These are phyloP conservation scores for Vigna reflexopilosa DNA, from an alignment of 306 rosid species.

Conservation along the genomic window DNA sequence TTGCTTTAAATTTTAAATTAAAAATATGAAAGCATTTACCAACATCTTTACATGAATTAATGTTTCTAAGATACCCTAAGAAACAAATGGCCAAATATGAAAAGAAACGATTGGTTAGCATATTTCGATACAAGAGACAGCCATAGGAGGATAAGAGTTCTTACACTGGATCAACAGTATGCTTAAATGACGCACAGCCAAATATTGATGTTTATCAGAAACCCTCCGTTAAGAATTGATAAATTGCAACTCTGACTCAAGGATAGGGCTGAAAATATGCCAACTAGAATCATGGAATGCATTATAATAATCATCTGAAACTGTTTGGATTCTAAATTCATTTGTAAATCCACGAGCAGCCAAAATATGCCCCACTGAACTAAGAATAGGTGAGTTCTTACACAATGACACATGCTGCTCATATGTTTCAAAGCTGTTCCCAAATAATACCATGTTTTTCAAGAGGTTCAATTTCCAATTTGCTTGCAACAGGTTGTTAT, in stretches of 20 bases:
- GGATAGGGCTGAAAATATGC: constrained; percentile 72
- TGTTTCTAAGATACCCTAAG: too few relatives aligned
- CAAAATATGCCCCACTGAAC: constrained; percentile 55
- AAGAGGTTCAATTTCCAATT: constrained; percentile 72
- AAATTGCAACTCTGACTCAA: constrained; percentile 49
- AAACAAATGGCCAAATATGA: background rate
- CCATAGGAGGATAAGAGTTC: background rate
- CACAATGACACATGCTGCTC: constrained; percentile 60
- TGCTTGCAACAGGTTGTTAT: constrained; percentile 75
- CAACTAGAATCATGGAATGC: constrained; percentile 94
- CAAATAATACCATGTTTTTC: constrained; percentile 67
- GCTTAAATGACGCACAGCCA: background rate
- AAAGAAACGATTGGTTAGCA: background rate
- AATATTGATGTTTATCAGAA: constrained; percentile 4
- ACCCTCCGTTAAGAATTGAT: constrained; percentile 45
- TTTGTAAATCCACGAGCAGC: constrained; percentile 53
- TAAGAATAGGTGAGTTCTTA: constrained; percentile 51
- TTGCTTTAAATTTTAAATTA: too few relatives aligned
- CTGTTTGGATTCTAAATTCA: constrained; percentile 62
- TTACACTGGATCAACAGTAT: background rate
- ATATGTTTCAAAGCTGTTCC: constrained; percentile 83
- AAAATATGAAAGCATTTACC: too few relatives aligned
- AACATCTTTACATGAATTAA: too few relatives aligned
- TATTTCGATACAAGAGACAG: background rate
- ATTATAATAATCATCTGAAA: constrained; percentile 72